phyloP scores from a whole-genome alignment of 2,329 filamentous ascomycete genomes.

The Cadophora malorum region DNA sequence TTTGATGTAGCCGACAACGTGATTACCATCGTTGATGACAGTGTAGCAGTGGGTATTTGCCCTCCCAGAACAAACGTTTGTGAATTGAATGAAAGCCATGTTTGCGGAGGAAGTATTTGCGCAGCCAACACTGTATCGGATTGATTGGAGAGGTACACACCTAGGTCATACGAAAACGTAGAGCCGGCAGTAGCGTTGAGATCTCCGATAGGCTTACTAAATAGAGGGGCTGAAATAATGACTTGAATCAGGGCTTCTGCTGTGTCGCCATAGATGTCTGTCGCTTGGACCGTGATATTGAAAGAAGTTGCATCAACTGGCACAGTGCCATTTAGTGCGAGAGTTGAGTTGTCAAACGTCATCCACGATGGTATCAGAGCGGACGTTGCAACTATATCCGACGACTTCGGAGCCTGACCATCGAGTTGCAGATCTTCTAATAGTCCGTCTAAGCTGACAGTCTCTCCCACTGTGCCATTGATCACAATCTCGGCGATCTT shows the following conservation, averaged over 20 bases:
- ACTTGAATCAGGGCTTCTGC: conserved; percentile 61
- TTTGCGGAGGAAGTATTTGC: conserved; percentile 29
- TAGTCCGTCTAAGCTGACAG: conserved; percentile 60
- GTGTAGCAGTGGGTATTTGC: conserved; percentile 33
- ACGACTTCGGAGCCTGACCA: conserved; percentile 54
- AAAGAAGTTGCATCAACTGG: conserved; percentile 62
- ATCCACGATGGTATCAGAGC: conserved; percentile 72
- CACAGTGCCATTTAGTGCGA: conserved; percentile 69
- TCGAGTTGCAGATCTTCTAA: conserved; percentile 62
- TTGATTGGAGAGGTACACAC: conserved; percentile 35
- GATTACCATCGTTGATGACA: conserved; percentile 33
- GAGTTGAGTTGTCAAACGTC: conserved; percentile 64
- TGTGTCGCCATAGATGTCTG: conserved; percentile 64
- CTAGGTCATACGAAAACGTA: conserved; percentile 39
- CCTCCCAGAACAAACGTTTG: conserved; percentile 38
- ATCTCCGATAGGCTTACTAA: conserved; percentile 32
- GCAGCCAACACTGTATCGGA: conserved; percentile 37
- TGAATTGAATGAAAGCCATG: conserved; percentile 42
- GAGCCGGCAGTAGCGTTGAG: conserved; percentile 41
- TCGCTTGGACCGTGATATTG: conserved; percentile 66
- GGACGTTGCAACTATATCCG: conserved; percentile 58
- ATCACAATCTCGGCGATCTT: conserved; percentile 61
- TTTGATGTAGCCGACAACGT: conserved; percentile 39
- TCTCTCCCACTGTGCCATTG: conserved; percentile 60
- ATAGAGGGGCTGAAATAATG: conserved; percentile 34